Evolutionary conservation across 2,329 filamentous ascomycete genomes (phyloP).

Genomic region (Colletotrichum melonis): DNA sequence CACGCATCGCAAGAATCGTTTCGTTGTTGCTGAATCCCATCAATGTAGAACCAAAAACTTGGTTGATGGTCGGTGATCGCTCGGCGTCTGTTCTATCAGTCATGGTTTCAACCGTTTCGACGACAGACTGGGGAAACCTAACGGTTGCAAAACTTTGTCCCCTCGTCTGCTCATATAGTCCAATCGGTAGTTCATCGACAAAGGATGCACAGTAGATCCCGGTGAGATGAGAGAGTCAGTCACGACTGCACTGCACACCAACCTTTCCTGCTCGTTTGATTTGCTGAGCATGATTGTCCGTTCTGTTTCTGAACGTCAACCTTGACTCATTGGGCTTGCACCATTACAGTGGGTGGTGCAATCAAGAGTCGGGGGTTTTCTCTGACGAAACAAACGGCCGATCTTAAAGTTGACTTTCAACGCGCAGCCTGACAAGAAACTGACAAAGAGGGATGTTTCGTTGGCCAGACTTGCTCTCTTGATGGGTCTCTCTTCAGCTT

Average conservation of each 20-base stretch:
- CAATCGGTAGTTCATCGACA: not conserved
- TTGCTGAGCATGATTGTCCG: not conserved
- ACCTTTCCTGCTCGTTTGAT: not conserved
- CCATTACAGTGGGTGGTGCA: no score
- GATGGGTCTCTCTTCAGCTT: not conserved
- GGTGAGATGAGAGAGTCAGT: slow-evolving; percentile 2
- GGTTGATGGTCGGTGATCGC: not conserved
- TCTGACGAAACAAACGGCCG: slow-evolving; percentile 9
- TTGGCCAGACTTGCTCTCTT: not conserved
- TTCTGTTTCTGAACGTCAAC: not conserved
- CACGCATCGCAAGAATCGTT: not conserved
- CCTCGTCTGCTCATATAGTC: not conserved
- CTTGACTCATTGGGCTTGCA: not conserved
- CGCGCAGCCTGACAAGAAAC: slow-evolving; percentile 9
- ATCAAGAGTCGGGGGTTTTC: not conserved
- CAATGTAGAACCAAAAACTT: not conserved
- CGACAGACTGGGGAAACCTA: slow-evolving; percentile 14
- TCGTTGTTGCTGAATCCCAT: not conserved
- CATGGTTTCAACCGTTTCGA: slow-evolving; percentile 26
- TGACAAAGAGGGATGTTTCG: slow-evolving; percentile 2
- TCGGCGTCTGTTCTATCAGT: slow-evolving; percentile 1
- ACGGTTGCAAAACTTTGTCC: not conserved
- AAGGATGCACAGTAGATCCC: slow-evolving; percentile 9
- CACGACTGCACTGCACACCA: not conserved
- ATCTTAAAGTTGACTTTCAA: not conserved